These are phyloP conservation scores for Termitomyces sp. DNA, from an alignment of 768 basidiomycete species.

Conservation along the genomic window DNA sequence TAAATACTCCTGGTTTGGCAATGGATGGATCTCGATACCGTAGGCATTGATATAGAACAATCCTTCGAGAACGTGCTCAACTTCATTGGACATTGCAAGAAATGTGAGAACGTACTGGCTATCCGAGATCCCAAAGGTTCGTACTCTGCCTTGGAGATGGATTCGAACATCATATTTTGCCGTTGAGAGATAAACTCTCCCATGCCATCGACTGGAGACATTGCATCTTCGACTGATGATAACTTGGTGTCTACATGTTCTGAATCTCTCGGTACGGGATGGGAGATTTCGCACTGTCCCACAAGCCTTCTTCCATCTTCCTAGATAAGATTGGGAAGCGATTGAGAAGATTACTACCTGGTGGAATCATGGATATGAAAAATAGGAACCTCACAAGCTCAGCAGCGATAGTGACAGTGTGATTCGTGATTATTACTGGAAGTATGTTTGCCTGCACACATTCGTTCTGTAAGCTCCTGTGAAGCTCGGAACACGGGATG, in stretches of 20 bases:
- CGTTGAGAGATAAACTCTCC: slow-evolving; percentile 41
- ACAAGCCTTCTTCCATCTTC: slow-evolving; percentile 75
- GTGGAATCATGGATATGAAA: neutral
- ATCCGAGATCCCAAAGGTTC: slow-evolving; percentile 61
- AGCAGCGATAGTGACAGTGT: slow-evolving; percentile 93
- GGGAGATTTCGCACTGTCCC: slow-evolving; percentile 93
- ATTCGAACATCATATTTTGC: slow-evolving; percentile 67
- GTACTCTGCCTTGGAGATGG: slow-evolving; percentile 47
- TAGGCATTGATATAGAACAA: slow-evolving; percentile 89
- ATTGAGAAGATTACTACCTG: slow-evolving; percentile 2
- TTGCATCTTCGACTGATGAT: slow-evolving; percentile 29
- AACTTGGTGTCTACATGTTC: slow-evolving; percentile 26
- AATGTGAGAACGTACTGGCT: slow-evolving; percentile 41
- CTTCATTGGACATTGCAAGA: slow-evolving; percentile 3
- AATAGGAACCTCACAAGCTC: slow-evolving; percentile 59
- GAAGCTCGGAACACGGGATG: slow-evolving; percentile 1
- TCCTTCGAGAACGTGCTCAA: slow-evolving; percentile 35
- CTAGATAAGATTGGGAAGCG: slow-evolving; percentile 29
- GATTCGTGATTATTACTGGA: slow-evolving; percentile 90
- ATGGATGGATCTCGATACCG: slow-evolving; percentile 88
- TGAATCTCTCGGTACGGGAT: slow-evolving; percentile 51
- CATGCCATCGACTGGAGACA: slow-evolving; percentile 53
- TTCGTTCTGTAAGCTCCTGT: slow-evolving; percentile 20
- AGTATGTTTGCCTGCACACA: slow-evolving; percentile 65
- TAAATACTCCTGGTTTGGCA: slow-evolving; percentile 81